Conservation (phyloP, 2,329 filamentous ascomycete species). For the Fusarium virguliforme region DNA sequence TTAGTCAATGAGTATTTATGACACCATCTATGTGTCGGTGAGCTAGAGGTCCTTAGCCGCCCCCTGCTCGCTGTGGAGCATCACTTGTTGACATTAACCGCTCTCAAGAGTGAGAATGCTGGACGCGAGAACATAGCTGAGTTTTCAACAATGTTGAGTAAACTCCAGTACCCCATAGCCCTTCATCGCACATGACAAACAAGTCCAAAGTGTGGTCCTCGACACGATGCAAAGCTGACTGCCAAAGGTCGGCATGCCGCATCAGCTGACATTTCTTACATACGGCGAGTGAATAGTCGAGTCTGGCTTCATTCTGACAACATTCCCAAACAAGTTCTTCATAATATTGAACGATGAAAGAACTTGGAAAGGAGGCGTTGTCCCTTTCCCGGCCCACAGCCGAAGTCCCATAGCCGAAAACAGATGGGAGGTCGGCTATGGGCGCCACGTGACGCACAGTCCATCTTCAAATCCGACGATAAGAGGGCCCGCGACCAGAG, state of each 20-base stretch:
- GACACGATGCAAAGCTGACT: too few species aligned
- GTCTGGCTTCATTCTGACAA: neutral
- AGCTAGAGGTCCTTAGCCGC: slow-evolving; percentile 6
- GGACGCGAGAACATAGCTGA: too few species aligned
- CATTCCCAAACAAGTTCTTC: neutral
- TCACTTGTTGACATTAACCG: neutral
- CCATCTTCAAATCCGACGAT: neutral
- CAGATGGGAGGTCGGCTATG: neutral
- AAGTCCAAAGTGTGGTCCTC: too few species aligned
- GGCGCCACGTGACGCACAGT: neutral
- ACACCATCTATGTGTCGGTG: slow-evolving; percentile 1
- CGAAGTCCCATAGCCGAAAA: neutral
- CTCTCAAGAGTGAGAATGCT: neutral
- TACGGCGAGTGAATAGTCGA: too few species aligned
- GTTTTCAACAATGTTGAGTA: too few species aligned
- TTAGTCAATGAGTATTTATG: slow-evolving; percentile 2
- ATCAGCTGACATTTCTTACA: too few species aligned
- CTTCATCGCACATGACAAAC: too few species aligned
- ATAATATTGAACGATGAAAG: too few species aligned
- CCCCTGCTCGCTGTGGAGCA: slow-evolving; percentile 3
- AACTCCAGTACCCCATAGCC: too few species aligned
- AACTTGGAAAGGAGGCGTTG: neutral
- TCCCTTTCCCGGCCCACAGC: slow-evolving; percentile 2
- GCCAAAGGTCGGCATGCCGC: too few species aligned
- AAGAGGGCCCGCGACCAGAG: neutral